Conservation (phyloP, 192 early-diverging fungal species). For the Chytriomyces confervae region DNA sequence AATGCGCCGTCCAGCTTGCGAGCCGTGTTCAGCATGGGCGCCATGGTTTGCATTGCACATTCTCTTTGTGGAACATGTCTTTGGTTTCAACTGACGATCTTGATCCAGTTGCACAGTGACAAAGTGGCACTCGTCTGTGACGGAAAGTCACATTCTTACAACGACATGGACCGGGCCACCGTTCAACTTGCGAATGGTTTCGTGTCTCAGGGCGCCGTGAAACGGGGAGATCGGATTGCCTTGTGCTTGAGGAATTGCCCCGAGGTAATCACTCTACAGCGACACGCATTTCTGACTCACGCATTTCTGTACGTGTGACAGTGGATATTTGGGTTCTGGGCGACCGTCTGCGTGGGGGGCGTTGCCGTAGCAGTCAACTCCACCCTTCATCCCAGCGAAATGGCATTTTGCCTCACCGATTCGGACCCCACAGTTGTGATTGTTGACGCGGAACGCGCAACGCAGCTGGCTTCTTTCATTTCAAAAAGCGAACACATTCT, state of each 20-base stretch:
- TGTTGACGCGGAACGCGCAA: slow-evolving; percentile 21
- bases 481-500: neutral
- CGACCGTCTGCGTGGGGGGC: slow-evolving; percentile 24
- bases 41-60: neutral
- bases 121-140: neutral
- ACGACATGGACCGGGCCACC: neutral
- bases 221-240: slow-evolving; percentile 35
- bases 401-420: slow-evolving; percentile 29
- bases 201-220: slow-evolving; percentile 1
- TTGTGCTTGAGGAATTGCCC: slow-evolving; percentile 37
- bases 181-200: slow-evolving; percentile 26
- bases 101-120: neutral
- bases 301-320: neutral
- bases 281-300: neutral
- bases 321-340: slow-evolving; percentile 34
- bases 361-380: slow-evolving; percentile 34
- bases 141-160: neutral
- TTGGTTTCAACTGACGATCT: neutral
- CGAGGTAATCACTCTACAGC: neutral
- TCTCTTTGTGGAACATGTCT: neutral
- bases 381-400: slow-evolving; percentile 37
- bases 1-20: slow-evolving; percentile 7
- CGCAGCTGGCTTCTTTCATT: slow-evolving; percentile 2
- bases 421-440: slow-evolving; percentile 14
- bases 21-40: neutral